Evolutionary conservation across 352 stramenopile genomes (phyloP), one percentile per base, ranked within the genome.

Genomic region (Phytophthora hibernalis): DNA sequence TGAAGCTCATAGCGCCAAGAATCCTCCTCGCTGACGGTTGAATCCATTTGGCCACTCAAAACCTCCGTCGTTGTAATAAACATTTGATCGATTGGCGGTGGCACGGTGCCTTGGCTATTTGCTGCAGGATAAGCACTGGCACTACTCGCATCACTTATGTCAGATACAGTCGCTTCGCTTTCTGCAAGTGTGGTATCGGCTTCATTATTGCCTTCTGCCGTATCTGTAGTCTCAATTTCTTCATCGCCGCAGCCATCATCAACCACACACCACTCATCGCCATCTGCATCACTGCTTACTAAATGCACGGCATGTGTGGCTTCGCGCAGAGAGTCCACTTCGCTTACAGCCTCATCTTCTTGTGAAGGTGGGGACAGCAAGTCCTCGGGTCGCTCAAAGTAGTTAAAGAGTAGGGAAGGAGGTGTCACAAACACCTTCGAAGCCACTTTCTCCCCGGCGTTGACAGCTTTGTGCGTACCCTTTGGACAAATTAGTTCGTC

Each of bases 401-500:
- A 75, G 13, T 71, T 45, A 8, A 33, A 21, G 12, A 68, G 30
- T 28, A 72, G 58, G 0, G 62, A 55, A 7, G 61, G 45, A 21
- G 56, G 55, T 8, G 50, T 26, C 2, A 50, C 30, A 15, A 65
- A 43, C 10, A 28, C 45, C 15, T 31, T 10, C 15, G 45, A 31
- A 11, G 33, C 37, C 31, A 16, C 28, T 12, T 64, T 80, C 0
- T 22, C 42, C 12, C n/a, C 49, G 0, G 70, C 72, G 66, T 90
- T 91, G 12, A 70, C 44, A 5, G 62, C 68, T 60, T 85, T 89
- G 60, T 91, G 87, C 1, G 81, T 94, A 26, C 77, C 78, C 15
- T 75, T 68, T 2, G 65, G 60, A 26, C 83, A 92, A 24, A 93
- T 70, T 42, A 93, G 58, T 30, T 93, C 85, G 31, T 88, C 75